Conservation (phyloP, 441 rosid species). For the Gossypium gossypioides region DNA sequence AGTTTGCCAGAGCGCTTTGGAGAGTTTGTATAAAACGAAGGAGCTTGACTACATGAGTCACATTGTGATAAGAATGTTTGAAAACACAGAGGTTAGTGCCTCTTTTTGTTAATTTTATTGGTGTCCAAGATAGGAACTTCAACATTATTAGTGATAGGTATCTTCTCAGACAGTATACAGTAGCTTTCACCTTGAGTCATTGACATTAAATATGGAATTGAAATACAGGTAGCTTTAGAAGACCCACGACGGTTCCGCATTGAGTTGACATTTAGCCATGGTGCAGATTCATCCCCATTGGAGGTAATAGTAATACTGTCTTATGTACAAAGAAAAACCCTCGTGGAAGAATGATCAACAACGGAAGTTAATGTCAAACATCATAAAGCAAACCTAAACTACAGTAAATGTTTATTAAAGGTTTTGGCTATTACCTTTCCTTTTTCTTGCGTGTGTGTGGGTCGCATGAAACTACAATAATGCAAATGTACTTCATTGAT, state of each 20-base stretch:
- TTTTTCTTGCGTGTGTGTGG: background rate
- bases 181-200: background rate
- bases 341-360: background rate
- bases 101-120: background rate
- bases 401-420: background rate
- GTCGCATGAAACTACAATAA: background rate
- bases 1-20: slow-evolving; percentile 64
- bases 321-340: background rate
- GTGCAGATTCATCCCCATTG: slow-evolving; percentile 94
- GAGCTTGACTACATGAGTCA: slow-evolving; percentile 99
- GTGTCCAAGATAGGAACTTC: background rate
- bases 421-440: background rate
- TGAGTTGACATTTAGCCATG: slow-evolving; percentile 93
- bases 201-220: slow-evolving; percentile 11
- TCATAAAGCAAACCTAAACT: background rate
- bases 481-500: background rate
- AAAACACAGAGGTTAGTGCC: slow-evolving; percentile 64
- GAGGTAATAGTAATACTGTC: slow-evolving; percentile 41
- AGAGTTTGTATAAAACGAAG: slow-evolving; percentile 74
- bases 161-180: background rate
- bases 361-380: background rate
- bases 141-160: background rate
- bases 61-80: slow-evolving; percentile 90
- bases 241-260: slow-evolving; percentile 83
- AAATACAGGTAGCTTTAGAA: slow-evolving; percentile 64